Base-by-base conservation (phyloP, 768 basidiomycete species). In the Megacollybia marginata region DNA sequence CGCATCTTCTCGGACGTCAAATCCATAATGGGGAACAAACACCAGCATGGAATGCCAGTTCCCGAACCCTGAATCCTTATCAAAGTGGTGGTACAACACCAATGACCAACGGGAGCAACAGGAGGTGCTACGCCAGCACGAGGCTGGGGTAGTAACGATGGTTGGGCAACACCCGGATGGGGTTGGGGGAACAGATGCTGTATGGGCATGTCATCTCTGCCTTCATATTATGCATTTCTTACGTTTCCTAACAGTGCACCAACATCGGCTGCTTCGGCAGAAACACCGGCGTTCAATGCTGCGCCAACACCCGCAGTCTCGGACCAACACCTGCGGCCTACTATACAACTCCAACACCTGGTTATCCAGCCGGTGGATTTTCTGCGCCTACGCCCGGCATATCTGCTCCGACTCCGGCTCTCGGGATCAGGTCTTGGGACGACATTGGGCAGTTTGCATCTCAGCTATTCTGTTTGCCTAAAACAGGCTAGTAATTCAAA, bases 21-120 rank as follows among this genome's bases (percentile, higher is more conserved):
- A 88, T 58, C 82, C 85, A 7, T 79, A 58, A 32, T 43, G 75
- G 83, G 15, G 74, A 82, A 33, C 72, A 75, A 50, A 89, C 88
- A 7, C 87, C 88, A 0, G 84, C 83, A 13, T 85, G 83, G 76
- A 76, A 71, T 52, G 74, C 74, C 8, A 68, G 70, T 38, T 77
- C 80, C 28, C 69, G 78, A 48, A 88, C 88, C 2, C 86, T 88
- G 8, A 81, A 82, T 54, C 78, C 80, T 1, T 73, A 78, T 65
- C 42, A 19, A 20, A 28, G 52, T 48, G 71, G 76, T 52, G 58
- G 61, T 35, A 61, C 56, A 15, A 67, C 64, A 42, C 67, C 65
- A n/a, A 44, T 52, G 65, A 57, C 57, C 40, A 46, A 61, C 61
- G 38, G 65, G 60, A 19, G 54, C 54, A 47, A 52, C 52, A 28